Percentiles rank a stretch among this genome's conserved stretches.
Conservation (phyloP, 2,329 filamentous ascomycete species). For the Ilyonectria destructans region DNA sequence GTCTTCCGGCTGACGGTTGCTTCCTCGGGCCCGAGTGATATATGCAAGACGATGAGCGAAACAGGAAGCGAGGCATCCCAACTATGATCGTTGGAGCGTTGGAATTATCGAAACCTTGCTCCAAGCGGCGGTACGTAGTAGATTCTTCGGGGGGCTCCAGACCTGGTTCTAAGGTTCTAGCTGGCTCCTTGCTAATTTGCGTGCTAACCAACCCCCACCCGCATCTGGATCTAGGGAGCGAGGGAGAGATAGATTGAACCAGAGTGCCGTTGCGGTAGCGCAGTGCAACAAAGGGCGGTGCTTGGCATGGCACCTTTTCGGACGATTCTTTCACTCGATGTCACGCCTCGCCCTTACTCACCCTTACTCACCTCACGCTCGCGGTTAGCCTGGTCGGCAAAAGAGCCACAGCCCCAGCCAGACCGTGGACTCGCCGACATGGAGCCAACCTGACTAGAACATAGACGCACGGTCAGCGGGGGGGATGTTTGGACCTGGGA, state of each 20-base stretch:
- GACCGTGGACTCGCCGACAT: not conserved
- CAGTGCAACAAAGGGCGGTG: not conserved
- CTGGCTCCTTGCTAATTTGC: not conserved
- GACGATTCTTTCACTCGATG: slow-evolving; percentile 4
- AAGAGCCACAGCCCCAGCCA: slow-evolving; percentile 5
- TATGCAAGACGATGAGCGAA: slow-evolving; percentile 29
- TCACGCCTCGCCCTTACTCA: slow-evolving; percentile 4
- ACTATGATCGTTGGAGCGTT: slow-evolving; percentile 9
- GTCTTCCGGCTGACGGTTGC: slow-evolving; percentile 17
- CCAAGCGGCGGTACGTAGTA: slow-evolving; percentile 3
- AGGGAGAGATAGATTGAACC: slow-evolving; percentile 16
- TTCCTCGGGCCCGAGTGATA: slow-evolving; percentile 18
- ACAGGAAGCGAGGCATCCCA: slow-evolving; percentile 4
- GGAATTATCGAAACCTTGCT: slow-evolving; percentile 27
- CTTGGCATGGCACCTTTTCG: slow-evolving; percentile 26
- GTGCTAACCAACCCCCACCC: slow-evolving; percentile 35
- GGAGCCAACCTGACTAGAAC: slow-evolving; percentile 2
- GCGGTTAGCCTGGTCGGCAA: not conserved
- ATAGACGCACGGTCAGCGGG: slow-evolving; percentile 14
- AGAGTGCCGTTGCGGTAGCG: slow-evolving; percentile 6
- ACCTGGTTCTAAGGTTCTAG: not conserved
- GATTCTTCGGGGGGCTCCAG: slow-evolving; percentile 11
- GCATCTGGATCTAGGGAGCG: slow-evolving; percentile 41
- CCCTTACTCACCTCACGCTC: slow-evolving; percentile 1
- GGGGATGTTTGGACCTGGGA: slow-evolving; percentile 7